Percentiles rank a stretch among this genome's conserved stretches.
phyloP scores from a whole-genome alignment of 2,329 filamentous ascomycete species.

The Corynespora cassiicola region DNA sequence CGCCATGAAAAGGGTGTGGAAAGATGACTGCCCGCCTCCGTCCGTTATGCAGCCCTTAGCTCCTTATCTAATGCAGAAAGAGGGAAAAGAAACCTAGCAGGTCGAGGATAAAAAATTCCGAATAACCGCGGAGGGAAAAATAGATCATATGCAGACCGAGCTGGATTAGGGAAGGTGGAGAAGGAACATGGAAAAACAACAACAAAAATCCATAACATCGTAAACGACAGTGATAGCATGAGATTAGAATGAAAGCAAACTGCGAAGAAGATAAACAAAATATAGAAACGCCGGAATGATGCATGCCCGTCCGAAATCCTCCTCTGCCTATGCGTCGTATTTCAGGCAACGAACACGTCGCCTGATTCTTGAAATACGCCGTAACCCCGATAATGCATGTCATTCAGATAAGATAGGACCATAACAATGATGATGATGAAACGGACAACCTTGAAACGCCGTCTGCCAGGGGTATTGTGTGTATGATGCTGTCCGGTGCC shows the following conservation, averaged over 20 bases:
- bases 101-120: too few relatives aligned
- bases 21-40: too few relatives aligned
- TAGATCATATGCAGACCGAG: too few relatives aligned
- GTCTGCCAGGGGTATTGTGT: constrained; percentile 41
- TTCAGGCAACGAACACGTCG: constrained; percentile 15
- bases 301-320: constrained; percentile 18
- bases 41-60: too few relatives aligned
- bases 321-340: constrained; percentile 18
- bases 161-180: too few relatives aligned
- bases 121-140: too few relatives aligned
- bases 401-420: constrained; percentile 11
- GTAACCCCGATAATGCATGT: constrained; percentile 15
- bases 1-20: too few relatives aligned
- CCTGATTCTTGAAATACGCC: constrained; percentile 20
- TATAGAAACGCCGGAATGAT: constrained; percentile 19
- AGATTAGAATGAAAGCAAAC: constrained; percentile 7
- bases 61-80: too few relatives aligned
- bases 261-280: constrained; percentile 3
- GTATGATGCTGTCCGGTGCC: constrained; percentile 28
- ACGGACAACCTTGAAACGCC: constrained; percentile 31
- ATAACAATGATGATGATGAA: constrained; percentile 18
- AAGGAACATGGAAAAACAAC: too few relatives aligned
- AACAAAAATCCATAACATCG: too few relatives aligned
- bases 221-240: constrained; percentile 8
- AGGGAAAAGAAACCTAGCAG: too few relatives aligned